Percentiles rank a stretch among this genome's conserved stretches.
Conservation (phyloP, 2,329 filamentous ascomycete genomes). For the Drechslerella coelobrocha region DNA sequence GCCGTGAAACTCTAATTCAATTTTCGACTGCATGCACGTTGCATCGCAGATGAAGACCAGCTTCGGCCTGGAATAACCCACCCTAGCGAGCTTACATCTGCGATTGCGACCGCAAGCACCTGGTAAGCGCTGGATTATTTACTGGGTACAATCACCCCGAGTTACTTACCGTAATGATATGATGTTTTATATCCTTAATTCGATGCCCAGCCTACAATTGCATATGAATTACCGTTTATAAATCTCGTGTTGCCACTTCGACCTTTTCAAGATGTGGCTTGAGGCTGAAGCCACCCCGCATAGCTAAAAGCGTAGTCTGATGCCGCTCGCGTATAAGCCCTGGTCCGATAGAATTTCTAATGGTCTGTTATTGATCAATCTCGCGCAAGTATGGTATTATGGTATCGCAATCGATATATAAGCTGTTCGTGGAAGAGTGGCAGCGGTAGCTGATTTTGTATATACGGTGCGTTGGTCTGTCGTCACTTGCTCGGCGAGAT, state of each 20-base stretch:
- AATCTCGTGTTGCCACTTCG: neutral
- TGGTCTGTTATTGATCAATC: no score
- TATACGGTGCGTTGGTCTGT: conserved; percentile 2
- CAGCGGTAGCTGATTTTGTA: neutral
- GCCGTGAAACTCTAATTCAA: no score
- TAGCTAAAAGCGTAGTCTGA: neutral
- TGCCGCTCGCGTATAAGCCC: neutral
- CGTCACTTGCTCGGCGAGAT: neutral
- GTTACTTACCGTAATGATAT: no score
- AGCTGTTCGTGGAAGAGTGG: neutral
- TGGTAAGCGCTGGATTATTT: neutral
- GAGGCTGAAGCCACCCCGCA: neutral
- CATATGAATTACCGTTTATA: neutral
- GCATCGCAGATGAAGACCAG: neutral
- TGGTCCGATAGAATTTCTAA: no score
- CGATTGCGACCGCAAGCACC: neutral
- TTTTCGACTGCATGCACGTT: neutral
- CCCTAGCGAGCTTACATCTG: neutral
- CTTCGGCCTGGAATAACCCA: neutral
- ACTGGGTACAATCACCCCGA: neutral
- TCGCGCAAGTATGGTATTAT: no score
- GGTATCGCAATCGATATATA: neutral
- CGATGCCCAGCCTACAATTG: neutral
- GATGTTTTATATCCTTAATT: neutral
- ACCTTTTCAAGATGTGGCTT: neutral